These are phyloP conservation scores for Babjeviella inositovora DNA, from an alignment of 805 yeast species.

Conservation along the genomic window DNA sequence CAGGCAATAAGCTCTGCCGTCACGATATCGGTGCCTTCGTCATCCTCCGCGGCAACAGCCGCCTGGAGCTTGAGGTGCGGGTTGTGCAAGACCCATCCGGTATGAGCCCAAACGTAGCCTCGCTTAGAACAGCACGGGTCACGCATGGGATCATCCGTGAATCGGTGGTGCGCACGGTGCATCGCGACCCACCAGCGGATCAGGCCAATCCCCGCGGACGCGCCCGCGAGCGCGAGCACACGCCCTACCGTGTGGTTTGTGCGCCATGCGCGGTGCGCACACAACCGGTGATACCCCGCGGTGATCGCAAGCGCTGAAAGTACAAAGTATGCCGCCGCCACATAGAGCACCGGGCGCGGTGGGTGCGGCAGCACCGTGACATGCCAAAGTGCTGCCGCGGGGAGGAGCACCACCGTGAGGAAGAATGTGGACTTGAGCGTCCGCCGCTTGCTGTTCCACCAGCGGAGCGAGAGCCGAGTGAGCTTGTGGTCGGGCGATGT, in stretches of 20 bases:
- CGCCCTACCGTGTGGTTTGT: constrained; percentile 45
- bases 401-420: too few species aligned
- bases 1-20: too few species aligned
- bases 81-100: constrained; percentile 74
- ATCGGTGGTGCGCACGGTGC: constrained; percentile 77
- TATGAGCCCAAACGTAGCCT: constrained; percentile 74
- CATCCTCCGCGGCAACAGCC: too few species aligned
- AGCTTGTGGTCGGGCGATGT: too few species aligned
- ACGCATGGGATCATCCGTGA: constrained; percentile 59
- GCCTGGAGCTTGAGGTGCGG: constrained; percentile 76
- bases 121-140: constrained; percentile 79
- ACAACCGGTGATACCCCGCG: constrained; percentile 4
- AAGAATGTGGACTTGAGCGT: too few species aligned
- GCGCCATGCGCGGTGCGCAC: constrained; percentile 49
- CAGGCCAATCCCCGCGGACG: constrained; percentile 73
- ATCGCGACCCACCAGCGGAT: constrained; percentile 85
- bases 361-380: too few species aligned
- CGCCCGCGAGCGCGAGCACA: constrained; percentile 64
- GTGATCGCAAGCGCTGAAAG: neutral
- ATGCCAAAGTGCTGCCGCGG: too few species aligned
- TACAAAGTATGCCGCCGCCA: too few species aligned
- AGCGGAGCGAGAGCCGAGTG: too few species aligned
- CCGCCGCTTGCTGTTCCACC: too few species aligned
- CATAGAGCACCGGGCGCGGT: too few species aligned
- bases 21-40: too few species aligned